Base-by-base conservation (phyloP, 75 land plant species). In the Sequoia sempervirens region DNA sequence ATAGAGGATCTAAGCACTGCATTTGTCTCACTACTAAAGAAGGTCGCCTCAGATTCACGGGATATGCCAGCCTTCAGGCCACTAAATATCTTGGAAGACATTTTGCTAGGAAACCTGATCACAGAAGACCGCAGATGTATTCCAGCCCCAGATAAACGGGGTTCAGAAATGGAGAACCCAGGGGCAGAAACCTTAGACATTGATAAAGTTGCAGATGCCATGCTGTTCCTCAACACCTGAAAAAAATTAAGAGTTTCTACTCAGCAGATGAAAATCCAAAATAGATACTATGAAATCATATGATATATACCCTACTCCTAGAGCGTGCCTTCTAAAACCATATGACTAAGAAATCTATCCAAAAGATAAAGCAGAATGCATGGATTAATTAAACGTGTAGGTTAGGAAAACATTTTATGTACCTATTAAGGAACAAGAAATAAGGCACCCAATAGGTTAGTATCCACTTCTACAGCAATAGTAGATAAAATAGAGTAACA, bases 161-260 rank as follows among this genome's bases (percentile, higher is more conserved):
- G 26, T 41, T 76, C 26, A 41, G 46, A 23, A 76, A 41, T 5
- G 45, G 40, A 26, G 41, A 40, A 20, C 46, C 79, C 47, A 76
- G 45, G 37, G 45, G 45, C 79, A 7, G 46, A 41, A 43, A 76
- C 79, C 37, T 36, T 34, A 76, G 46, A 20, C 45, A 76, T 76
- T 40, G 79, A 76, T 18, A 76, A 41, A 40, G 79, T 76, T 76
- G 79, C 79, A 76, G 79, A 76, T 76, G 79, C 79, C 79, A 76
- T 76, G 41, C 20, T 76, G 79, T 43, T 76, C 46, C 37, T 20
- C 43, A 41, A 18, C 79, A 76, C 79, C 79, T 76, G 41, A 41
- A 76, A 75, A n/a, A 41, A 20, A 20, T 23, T 2, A 18, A 75
- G 23, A 41, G 41, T 9, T 15, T 43, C 7, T 75, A 75, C 18